Evolutionary conservation across 2,329 filamentous ascomycete species (phyloP), one percentile per base, ranked within the genome.

Genomic region (Stemphylium vesicarium): DNA sequence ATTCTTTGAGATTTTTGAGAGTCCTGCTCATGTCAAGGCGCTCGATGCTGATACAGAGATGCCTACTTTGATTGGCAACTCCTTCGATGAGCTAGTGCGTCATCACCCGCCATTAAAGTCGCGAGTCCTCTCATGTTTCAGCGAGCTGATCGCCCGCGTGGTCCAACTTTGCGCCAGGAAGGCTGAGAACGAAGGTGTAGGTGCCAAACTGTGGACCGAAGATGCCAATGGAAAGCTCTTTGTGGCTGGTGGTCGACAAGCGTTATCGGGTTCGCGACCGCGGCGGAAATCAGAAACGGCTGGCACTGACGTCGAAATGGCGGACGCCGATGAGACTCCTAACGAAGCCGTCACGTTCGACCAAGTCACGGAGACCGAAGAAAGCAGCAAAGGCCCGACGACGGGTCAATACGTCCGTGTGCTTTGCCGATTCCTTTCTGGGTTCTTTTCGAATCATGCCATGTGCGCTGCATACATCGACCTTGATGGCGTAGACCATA

Each of bases 1-100:
- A 64, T 98, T 93, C 72, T 89, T 99, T 62, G 91, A 97, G 72
- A 92, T 98, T n/a, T 99, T 99, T 63, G 91, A 97, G 75, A 98
- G 92, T 63, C 88, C 92, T 2, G 84, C 87, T 13, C 96, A 99
- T 75, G 87, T 99, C 53, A 91, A 90, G 65, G 89, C 88, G 60
- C 87, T 99, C 82, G 87, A 91, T 59, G 80, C 82, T 33, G 94
- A 96, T 62, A 80, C 84, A 4, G 86, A 88, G 32, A 81, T 96
- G 53, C 84, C 93, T 9, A 84, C 84, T 26, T 85, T 86, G 35
- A 84, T 99, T 44, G 95, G 95, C 10, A 85, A 85, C 22, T 90
- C 88, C 36, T 97, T 99, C 69, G 95, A 99, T 73, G 95, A 99
- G 75, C 83, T 99, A 55, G 90, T 94, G 47, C 88, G 95, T 36